Evolutionary conservation across 352 stramenopile genomes (phyloP).

Genomic region (Pythium sukuiense): DNA sequence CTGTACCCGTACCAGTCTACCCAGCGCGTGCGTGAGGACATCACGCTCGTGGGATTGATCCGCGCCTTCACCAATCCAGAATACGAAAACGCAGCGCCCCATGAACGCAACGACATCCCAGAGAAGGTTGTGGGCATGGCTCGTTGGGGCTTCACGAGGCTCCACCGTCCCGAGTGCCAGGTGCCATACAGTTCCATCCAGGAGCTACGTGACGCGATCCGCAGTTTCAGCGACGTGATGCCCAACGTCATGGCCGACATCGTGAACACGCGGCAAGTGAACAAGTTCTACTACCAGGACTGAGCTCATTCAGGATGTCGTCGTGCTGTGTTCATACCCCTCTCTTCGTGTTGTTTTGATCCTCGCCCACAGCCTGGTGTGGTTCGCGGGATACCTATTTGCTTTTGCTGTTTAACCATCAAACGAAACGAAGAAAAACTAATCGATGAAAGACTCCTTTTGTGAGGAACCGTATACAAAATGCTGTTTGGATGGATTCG

Average conservation of each 20-base stretch:
- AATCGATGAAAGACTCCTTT: too few relatives aligned
- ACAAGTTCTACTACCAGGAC: slow-evolving; percentile 14
- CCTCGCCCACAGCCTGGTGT: too few relatives aligned
- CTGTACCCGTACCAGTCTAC: slow-evolving; percentile 27
- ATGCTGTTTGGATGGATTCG: too few relatives aligned
- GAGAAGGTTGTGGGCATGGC: slow-evolving; percentile 25
- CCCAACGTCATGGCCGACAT: slow-evolving; percentile 12
- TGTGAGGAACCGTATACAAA: too few relatives aligned
- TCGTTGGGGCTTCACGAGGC: slow-evolving; percentile 17
- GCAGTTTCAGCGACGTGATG: slow-evolving; percentile 18
- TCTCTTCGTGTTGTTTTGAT: not conserved
- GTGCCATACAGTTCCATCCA: slow-evolving; percentile 9
- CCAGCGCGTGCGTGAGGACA: slow-evolving; percentile 23
- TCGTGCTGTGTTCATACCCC: not conserved
- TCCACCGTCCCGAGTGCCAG: slow-evolving; percentile 6
- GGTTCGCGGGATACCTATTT: too few relatives aligned
- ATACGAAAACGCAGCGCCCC: slow-evolving; percentile 3
- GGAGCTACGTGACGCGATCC: slow-evolving; percentile 16
- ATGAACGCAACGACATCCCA: slow-evolving; percentile 3
- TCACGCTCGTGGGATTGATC: slow-evolving; percentile 20
- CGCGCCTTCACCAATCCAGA: slow-evolving; percentile 16
- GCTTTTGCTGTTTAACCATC: too few relatives aligned
- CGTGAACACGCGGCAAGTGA: slow-evolving; percentile 11
- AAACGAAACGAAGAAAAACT: too few relatives aligned
- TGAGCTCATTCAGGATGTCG: too few relatives aligned